Base-by-base conservation (phyloP, 306 rosid genomes). In the Rosa multiflora region DNA sequence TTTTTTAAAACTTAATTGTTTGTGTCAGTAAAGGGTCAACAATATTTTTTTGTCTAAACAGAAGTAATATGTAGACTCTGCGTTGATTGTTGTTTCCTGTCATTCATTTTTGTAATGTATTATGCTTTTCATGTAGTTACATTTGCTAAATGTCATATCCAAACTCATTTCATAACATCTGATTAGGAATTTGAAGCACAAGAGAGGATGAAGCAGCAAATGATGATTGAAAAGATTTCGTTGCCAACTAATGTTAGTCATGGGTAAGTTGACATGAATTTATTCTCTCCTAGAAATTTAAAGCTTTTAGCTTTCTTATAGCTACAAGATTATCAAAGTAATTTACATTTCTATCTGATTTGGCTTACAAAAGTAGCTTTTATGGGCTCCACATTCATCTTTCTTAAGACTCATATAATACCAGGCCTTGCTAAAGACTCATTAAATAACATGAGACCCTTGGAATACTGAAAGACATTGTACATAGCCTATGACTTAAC, bases 171-270 rank as follows among this genome's bases (percentile, higher is more conserved):
- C 40, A 40, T 85, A 51, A 79, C 39, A 58, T 84, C 77, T 79
- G 81, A 79, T 74, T 80, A 96, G 99, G 96, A 90, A 83, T 93
- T 89, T 83, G 99, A 96, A 91, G 88, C 88, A 35, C 97, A 93
- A 70, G 98, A 96, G 88, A 90, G 98, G 90, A 93, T 87, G 92
- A 96, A 88, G 87, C 97, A 82, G 80, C 98, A 93, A 84, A 58
- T 77, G 82, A 87, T 85, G 68, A 84, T 91, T 67, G 99, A 91
- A 81, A 92, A 93, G 82, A 44, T 89, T 82, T 83, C 94, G 1
- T 76, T 93, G 76, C 88, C 92, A 8, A 83, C 94, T 82, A 84
- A 84, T 85, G 83, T 90, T 79, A 91, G 98, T 86, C 89, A 96
- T 44, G 89, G 96, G 99, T 96, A 89, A 89, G 95, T 70, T 76